These are phyloP conservation scores for Rhizoclosmatium globosum DNA, from an alignment of 192 early-diverging fungal species.

Conservation along the genomic window DNA sequence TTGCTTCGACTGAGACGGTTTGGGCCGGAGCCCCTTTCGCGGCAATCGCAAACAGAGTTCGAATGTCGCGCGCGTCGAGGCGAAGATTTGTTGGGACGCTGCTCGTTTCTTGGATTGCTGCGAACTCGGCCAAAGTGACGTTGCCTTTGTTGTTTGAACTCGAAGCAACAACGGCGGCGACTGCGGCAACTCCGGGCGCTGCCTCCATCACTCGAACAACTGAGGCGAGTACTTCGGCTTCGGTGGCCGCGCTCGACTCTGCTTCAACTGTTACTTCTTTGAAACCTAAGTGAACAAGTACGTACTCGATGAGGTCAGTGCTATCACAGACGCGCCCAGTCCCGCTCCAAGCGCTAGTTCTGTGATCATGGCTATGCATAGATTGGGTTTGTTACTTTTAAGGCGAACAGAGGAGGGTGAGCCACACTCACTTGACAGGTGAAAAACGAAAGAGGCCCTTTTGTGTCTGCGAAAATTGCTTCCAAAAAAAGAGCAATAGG, in stretches of 20 bases:
- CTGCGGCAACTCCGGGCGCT: not conserved
- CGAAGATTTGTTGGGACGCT: not conserved
- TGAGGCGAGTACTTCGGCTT: not conserved
- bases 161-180: not conserved
- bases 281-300: too few relatives aligned
- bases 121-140: not conserved
- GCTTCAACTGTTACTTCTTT: too few relatives aligned
- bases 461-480: too few relatives aligned
- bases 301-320: conserved; percentile 17
- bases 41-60: not conserved
- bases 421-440: too few relatives aligned
- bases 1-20: not conserved
- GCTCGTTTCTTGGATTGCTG: not conserved
- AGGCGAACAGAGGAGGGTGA: too few relatives aligned
- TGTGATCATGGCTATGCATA: conserved; percentile 18
- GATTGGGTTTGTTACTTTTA: too few relatives aligned
- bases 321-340: conserved; percentile 26
- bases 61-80: not conserved
- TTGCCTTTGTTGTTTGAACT: too few relatives aligned
- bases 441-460: too few relatives aligned
- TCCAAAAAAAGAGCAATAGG: too few relatives aligned
- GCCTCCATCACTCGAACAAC: conserved; percentile 4
- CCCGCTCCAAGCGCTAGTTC: conserved; percentile 27
- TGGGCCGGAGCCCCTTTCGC: not conserved
- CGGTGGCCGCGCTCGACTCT: not conserved